Evolutionary conservation across 1,139 yeast genomes (phyloP), one percentile per base, ranked within the genome.

Genomic region (Magnusiomyces ingens): DNA sequence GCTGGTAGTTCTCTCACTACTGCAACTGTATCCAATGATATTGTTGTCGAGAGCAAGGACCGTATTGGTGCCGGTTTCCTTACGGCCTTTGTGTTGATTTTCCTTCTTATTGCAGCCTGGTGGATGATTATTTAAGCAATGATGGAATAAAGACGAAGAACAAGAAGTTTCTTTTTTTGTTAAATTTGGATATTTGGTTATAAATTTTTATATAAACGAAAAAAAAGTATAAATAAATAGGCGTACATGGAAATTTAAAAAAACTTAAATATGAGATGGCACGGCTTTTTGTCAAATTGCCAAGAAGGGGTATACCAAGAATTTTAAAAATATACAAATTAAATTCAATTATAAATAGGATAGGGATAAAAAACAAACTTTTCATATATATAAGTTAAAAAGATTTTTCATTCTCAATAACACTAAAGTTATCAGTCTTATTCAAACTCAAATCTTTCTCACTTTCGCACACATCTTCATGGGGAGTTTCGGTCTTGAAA

Each of bases 51-150:
- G 21, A 26, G 46, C 19, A 85, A 84, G 45, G 95, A 88, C 66
- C 78, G 73, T 58, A 96, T 94, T 0, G 96, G 96, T 55, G 96
- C 96, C 1, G 88, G 90, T 44, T 79, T 90, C 52, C 78, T 89
- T 58, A 90, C 96, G 1, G 84, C 85, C 11, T 67, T 87, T 38
- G 74, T 87, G 52, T 84, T 90, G 52, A 77, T 79, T 4, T 75
- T 84, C 2, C 70, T 88, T 50, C 71, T 88, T 43, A 85, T 81
- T 1, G 71, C 84, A 43, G 83, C 84, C 36, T 76, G 83, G 53
- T 90, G 96, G 96, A 76, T 88, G 69, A 70, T 88, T 15, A 45
- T 48, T 49, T 54, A 42, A 37, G 18, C 2, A 5, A n/a, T n/a
- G n/a, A n/a, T n/a, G n/a, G n/a, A n/a, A n/a, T n/a, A n/a, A n/a